Evolutionary conservation across 148 eudicot species (phyloP).

Genomic region (Chenopodium album): DNA sequence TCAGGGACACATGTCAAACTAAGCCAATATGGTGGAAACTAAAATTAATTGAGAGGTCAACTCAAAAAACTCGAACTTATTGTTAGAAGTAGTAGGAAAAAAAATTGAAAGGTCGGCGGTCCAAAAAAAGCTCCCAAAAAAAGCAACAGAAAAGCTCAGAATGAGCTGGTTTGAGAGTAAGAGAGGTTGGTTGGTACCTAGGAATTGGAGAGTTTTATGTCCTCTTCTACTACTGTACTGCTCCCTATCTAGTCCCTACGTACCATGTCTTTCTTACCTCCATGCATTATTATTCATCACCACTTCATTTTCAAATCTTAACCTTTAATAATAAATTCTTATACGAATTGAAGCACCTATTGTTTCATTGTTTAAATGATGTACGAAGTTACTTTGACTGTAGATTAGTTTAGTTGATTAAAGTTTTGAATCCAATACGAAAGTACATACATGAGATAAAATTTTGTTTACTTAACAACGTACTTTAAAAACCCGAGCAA

Average conservation of each 20-base stretch:
- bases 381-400: too few relatives aligned
- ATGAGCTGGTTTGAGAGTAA: conserved; percentile 26
- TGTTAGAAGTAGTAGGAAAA: neutral
- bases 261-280: neutral
- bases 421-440: too few relatives aligned
- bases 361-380: too few relatives aligned
- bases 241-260: neutral
- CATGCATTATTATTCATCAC: neutral
- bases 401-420: too few relatives aligned
- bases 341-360: too few relatives aligned
- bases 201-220: conserved; percentile 21
- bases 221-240: neutral
- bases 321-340: too few relatives aligned
- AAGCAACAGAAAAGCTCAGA: conserved; percentile 20
- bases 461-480: too few relatives aligned
- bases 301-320: neutral
- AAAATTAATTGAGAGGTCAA: neutral
- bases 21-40: too few relatives aligned
- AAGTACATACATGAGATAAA: too few relatives aligned
- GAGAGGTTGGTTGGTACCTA: conserved; percentile 28
- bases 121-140: conserved; percentile 9
- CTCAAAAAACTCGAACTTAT: neutral
- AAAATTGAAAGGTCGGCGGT: conserved; percentile 9
- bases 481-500: too few relatives aligned
- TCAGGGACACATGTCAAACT: too few relatives aligned